Conservation (phyloP, 2,329 filamentous ascomycete genomes). For the Fusarium udum region DNA sequence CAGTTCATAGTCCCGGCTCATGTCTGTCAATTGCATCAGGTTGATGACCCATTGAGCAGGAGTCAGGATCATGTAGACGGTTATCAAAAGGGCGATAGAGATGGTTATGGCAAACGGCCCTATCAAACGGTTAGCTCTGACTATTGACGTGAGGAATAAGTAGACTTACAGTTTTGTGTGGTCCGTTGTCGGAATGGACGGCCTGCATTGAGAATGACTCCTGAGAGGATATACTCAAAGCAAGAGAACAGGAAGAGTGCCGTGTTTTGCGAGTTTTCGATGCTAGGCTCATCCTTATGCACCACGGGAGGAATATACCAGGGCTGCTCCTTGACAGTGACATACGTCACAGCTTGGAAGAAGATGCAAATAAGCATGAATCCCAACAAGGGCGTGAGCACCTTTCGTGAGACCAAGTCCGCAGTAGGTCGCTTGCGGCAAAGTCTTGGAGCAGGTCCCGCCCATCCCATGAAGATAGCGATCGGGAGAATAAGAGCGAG, state of each 20-base stretch:
- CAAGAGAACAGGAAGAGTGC: slow-evolving; percentile 89
- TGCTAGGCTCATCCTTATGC: slow-evolving; percentile 81
- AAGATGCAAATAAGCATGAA: slow-evolving; percentile 85
- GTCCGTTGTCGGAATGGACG: slow-evolving; percentile 87
- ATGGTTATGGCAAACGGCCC: slow-evolving; percentile 88
- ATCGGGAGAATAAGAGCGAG: slow-evolving; percentile 92
- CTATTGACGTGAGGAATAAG: too few relatives aligned
- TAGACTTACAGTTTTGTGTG: slow-evolving; percentile 75
- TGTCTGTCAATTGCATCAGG: slow-evolving; percentile 86
- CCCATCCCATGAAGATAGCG: slow-evolving; percentile 99
- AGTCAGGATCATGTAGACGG: slow-evolving; percentile 81
- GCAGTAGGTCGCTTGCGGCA: slow-evolving; percentile 89
- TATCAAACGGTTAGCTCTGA: slow-evolving; percentile 46
- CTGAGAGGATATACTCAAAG: slow-evolving; percentile 93
- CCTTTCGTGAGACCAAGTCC: slow-evolving; percentile 90
- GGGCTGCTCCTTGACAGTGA: slow-evolving; percentile 77
- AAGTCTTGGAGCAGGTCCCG: slow-evolving; percentile 80
- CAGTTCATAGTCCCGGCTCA: slow-evolving; percentile 76
- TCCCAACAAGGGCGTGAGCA: slow-evolving; percentile 86
- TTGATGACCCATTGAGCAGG: slow-evolving; percentile 74
- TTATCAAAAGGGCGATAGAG: slow-evolving; percentile 70
- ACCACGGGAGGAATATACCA: slow-evolving; percentile 89
- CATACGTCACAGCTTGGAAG: slow-evolving; percentile 78
- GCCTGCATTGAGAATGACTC: slow-evolving; percentile 89
- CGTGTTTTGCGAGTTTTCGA: slow-evolving; percentile 93